phyloP scores from a whole-genome alignment of 169 alveolate genomes.

The Pseudocohnilembus persalinus region DNA sequence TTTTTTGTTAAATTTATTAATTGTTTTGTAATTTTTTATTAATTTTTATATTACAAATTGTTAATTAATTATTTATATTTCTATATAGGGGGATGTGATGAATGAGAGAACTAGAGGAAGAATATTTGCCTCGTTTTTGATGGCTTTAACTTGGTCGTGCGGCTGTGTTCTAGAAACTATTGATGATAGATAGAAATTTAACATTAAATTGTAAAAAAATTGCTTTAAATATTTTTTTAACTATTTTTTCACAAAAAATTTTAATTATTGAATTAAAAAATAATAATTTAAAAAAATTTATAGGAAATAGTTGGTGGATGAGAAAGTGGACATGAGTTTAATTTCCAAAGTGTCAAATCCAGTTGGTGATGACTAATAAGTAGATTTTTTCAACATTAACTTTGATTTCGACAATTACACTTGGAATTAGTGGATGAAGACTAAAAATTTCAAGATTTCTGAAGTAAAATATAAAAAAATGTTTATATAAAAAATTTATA shows the following conservation, averaged over 20 bases:
- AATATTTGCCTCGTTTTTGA: conserved; percentile 46
- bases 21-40: background rate
- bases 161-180: conserved; percentile 56
- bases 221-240: too few species aligned
- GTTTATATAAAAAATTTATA: too few species aligned
- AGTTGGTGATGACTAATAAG: conserved; percentile 58
- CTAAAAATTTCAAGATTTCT: conserved; percentile 40
- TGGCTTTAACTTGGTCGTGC: conserved; percentile 59
- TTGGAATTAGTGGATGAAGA: conserved; percentile 65
- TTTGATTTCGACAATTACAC: conserved; percentile 57
- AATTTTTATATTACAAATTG: too few species aligned
- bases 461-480: background rate
- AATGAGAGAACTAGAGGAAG: conserved; percentile 34
- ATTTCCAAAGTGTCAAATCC: conserved; percentile 84
- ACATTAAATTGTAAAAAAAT: conserved; percentile 1
- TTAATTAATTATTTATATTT: too few species aligned
- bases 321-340: conserved; percentile 48
- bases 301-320: conserved; percentile 29
- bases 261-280: background rate
- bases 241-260: background rate
- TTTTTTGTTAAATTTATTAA: too few species aligned
- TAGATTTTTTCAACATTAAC: conserved; percentile 42
- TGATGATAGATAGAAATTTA: conserved; percentile 52
- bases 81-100: too few species aligned
- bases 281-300: conserved; percentile 40